Percentiles rank a stretch among this genome's conserved stretches.
Conservation (phyloP, 768 basidiomycete species). For the Hygrophoropsis aurantiaca region DNA sequence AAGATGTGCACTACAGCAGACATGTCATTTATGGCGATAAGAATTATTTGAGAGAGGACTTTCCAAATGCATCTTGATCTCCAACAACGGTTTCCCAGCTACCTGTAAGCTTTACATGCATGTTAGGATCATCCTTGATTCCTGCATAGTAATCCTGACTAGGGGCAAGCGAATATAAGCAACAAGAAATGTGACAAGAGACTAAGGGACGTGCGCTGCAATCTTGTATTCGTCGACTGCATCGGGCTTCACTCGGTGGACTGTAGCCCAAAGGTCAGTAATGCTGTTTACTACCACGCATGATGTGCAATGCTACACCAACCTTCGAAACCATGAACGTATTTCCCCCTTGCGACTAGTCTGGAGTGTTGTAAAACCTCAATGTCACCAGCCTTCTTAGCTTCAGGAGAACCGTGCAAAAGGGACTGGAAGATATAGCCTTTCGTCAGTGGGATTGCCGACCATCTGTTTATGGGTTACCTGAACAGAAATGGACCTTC, state of each 20-base stretch:
- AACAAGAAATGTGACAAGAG: conserved; percentile 5
- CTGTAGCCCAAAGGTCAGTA: conserved; percentile 36
- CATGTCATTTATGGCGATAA: neutral
- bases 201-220: conserved; percentile 64
- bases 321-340: conserved; percentile 90
- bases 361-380: conserved; percentile 82
- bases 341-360: conserved; percentile 90
- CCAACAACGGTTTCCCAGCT: conserved; percentile 93
- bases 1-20: conserved; percentile 59
- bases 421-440: conserved; percentile 64
- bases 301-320: conserved; percentile 35
- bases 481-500: conserved; percentile 64
- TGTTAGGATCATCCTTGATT: conserved; percentile 66
- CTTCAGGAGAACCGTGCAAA: conserved; percentile 91
- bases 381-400: conserved; percentile 77
- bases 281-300: neutral
- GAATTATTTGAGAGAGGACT: conserved; percentile 35
- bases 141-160: conserved; percentile 86
- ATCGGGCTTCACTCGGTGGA: conserved; percentile 84
- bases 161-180: conserved; percentile 7
- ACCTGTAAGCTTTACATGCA: conserved; percentile 87
- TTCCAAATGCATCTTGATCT: conserved; percentile 82
- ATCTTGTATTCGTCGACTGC: conserved; percentile 81
- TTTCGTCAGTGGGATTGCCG: conserved; percentile 27
- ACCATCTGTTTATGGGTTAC: conserved; percentile 32